These are phyloP conservation scores for Danielia oregonensis DNA, from an alignment of 805 yeast genomes.

Conservation along the genomic window DNA sequence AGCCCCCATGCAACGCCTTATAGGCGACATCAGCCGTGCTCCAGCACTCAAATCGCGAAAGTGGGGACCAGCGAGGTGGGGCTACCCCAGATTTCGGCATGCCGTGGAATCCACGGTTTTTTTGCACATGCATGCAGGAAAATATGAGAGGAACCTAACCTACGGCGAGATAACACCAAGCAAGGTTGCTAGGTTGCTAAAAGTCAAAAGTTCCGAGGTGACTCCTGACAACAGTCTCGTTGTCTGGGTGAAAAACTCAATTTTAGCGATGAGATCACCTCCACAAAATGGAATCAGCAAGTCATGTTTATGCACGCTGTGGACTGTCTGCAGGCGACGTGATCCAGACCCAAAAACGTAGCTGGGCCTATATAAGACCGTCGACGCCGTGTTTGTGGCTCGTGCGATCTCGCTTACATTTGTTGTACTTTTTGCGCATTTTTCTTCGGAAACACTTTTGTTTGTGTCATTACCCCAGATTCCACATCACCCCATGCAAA, in stretches of 20 bases:
- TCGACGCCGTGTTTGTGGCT: too few species aligned
- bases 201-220: too few species aligned
- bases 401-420: neutral
- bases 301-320: neutral
- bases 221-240: too few species aligned
- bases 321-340: neutral
- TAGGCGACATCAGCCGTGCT: neutral
- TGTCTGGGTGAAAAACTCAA: too few species aligned
- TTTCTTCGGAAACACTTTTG: neutral
- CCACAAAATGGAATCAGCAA: too few species aligned
- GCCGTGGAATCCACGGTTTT: too few species aligned
- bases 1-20: too few species aligned
- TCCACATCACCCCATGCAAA: neutral
- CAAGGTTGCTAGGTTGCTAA: too few species aligned
- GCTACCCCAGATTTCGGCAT: neutral
- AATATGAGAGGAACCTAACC: neutral
- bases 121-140: neutral
- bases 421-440: neutral
- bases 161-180: too few species aligned
- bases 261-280: too few species aligned
- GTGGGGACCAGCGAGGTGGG: neutral
- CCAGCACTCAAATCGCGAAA: neutral
- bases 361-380: neutral
- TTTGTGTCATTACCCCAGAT: constrained; percentile 1
- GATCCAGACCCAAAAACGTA: neutral